Evolutionary conservation across 306 rosid genomes (phyloP).

Genomic region (Prunus persica): Prunus_persica_NCBIv2 NC_034009.1:37711501-37712000

Average conservation of each 20-base stretch:
- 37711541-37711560: conserved; percentile 27
- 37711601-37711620: not conserved
- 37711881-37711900: conserved; percentile 96
- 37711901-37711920: conserved; percentile 95
- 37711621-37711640: conserved; percentile 56
- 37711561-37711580: not conserved
- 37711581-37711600: conserved; percentile 14
- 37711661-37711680: conserved; percentile 67
- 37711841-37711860: conserved; percentile 95
- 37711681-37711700: conserved; percentile 96
- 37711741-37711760: conserved; percentile 1
- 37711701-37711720: conserved; percentile 73
- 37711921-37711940: conserved; percentile 30
- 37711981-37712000: conserved; percentile 42
- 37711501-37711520: conserved; percentile 98
- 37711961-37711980: not conserved
- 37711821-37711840: conserved; percentile 39
- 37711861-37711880: conserved; percentile 98
- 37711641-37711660: conserved; percentile 79
- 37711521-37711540: conserved; percentile 77
- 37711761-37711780: not conserved
- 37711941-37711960: not conserved
- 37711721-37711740: conserved; percentile 17
- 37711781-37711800: not conserved
- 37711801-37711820: not conserved